Conservation (phyloP, 2,329 filamentous ascomycete genomes). For the Fusarium pininemorale region DNA sequence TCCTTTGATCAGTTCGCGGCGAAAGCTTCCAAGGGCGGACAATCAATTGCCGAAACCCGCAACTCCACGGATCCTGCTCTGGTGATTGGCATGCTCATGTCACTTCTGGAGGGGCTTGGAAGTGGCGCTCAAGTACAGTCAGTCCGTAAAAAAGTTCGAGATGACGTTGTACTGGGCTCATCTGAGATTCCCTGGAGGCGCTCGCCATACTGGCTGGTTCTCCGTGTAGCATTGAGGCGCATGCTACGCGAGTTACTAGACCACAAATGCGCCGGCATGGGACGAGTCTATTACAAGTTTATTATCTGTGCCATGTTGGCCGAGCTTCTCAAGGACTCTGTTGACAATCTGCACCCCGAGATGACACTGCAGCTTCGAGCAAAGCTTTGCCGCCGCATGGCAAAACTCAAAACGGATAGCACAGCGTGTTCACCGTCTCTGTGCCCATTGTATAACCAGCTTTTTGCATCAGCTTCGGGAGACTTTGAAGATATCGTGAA, state of each 20-base stretch:
- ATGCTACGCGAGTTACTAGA: conserved; percentile 55
- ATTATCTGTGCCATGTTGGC: conserved; percentile 61
- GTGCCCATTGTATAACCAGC: neutral
- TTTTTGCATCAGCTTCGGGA: neutral
- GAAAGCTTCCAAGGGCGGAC: conserved; percentile 60
- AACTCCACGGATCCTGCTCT: conserved; percentile 66
- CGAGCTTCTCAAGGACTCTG: conserved; percentile 54
- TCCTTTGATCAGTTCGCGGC: conserved; percentile 63
- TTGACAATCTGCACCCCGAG: conserved; percentile 18
- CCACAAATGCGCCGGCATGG: conserved; percentile 22
- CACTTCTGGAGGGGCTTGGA: conserved; percentile 66
- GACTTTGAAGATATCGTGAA: neutral
- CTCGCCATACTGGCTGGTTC: conserved; percentile 67
- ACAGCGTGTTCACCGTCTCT: neutral
- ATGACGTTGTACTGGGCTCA: conserved; percentile 65
- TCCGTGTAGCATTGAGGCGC: conserved; percentile 67
- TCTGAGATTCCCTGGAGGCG: conserved; percentile 68
- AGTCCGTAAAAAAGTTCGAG: conserved; percentile 67
- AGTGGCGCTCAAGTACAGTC: conserved; percentile 44
- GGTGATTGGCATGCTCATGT: conserved; percentile 68
- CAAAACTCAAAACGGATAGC: conserved; percentile 59
- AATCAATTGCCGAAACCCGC: conserved; percentile 60
- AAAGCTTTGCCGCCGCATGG: conserved; percentile 66
- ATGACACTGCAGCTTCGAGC: conserved; percentile 43
- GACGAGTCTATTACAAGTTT: conserved; percentile 65